Conservation (phyloP, 495 filamentous ascomycete species). For the Chaetomium fimeti region DNA sequence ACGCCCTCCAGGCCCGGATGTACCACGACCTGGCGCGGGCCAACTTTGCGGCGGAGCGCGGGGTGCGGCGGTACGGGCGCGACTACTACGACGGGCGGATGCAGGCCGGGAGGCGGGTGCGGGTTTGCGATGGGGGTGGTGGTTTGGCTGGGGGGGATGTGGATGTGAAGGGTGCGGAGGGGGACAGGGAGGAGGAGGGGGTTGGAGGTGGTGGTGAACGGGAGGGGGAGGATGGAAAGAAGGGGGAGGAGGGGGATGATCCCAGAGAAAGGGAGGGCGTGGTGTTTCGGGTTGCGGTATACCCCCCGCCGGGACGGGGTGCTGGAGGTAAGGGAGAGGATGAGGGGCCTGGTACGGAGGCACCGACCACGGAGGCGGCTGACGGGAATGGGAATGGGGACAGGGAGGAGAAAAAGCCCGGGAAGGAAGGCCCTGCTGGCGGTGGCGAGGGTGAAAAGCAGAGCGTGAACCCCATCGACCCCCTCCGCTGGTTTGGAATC, state of each 20-base stretch:
- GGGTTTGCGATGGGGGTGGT: slow-evolving; percentile 16
- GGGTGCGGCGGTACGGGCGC: slow-evolving; percentile 57
- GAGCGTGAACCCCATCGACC: slow-evolving; percentile 42
- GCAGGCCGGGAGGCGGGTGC: slow-evolving; percentile 55
- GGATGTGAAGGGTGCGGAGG: background rate
- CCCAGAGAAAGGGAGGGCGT: background rate
- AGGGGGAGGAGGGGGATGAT: slow-evolving; percentile 2
- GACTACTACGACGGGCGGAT: slow-evolving; percentile 73
- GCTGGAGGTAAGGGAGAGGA: background rate
- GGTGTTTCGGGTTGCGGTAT: slow-evolving; percentile 8
- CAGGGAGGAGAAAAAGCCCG: background rate
- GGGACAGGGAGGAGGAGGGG: background rate
- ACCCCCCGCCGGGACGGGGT: background rate
- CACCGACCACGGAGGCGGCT: background rate
- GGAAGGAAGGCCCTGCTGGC: background rate
- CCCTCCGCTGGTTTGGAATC: slow-evolving; percentile 69
- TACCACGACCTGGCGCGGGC: slow-evolving; percentile 62
- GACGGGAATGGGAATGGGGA: background rate
- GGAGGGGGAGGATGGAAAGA: background rate
- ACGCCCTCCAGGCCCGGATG: slow-evolving; percentile 52
- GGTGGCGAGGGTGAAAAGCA: background rate
- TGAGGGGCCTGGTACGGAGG: background rate
- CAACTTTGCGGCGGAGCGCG: slow-evolving; percentile 65
- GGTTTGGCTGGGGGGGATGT: background rate
- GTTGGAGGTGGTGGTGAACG: background rate